Conservation (phyloP, 371 early-diverging fungal species). For the Saksenaea oblongispora region DNA sequence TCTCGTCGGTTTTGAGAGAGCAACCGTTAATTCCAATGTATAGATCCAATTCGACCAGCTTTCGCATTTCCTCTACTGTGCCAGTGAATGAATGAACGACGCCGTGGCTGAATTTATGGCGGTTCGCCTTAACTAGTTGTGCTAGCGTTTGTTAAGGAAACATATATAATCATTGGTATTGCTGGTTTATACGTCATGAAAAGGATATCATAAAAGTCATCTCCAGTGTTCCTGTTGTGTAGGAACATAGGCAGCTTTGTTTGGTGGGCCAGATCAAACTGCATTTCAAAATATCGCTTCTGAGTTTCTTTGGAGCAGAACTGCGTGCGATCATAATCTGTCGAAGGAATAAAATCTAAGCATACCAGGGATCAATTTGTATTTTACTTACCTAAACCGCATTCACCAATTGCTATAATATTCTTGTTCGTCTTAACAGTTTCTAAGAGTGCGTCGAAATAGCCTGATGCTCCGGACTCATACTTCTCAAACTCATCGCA, state of each 20-base stretch:
- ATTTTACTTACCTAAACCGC: constrained; percentile 68
- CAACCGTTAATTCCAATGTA: constrained; percentile 98
- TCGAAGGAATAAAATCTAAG: not conserved
- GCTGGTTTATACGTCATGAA: not conserved
- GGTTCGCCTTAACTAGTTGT: constrained; percentile 61
- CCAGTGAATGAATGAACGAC: constrained; percentile 97
- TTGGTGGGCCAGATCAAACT: constrained; percentile 81
- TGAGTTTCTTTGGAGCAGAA: constrained; percentile 83
- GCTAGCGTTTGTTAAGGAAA: constrained; percentile 13
- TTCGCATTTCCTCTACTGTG: constrained; percentile 72
- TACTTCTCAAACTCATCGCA: constrained; percentile 70
- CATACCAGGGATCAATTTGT: not conserved
- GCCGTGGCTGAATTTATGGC: constrained; percentile 70
- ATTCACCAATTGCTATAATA: constrained; percentile 91
- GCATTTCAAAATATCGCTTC: constrained; percentile 72
- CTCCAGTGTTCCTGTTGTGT: constrained; percentile 83
- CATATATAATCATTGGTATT: not conserved
- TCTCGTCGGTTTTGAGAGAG: constrained; percentile 89
- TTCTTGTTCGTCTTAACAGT: constrained; percentile 44
- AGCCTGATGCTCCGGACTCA: constrained; percentile 59
- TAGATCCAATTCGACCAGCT: constrained; percentile 74
- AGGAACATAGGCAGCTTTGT: constrained; percentile 86
- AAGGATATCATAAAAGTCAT: constrained; percentile 45
- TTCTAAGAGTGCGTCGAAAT: constrained; percentile 53
- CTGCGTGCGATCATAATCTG: constrained; percentile 88